A percentile compares a stretch with the other conserved stretches of the same genome.
phyloP scores from a whole-genome alignment of 306 rosid species.

The Medicago lupulina region DNA sequence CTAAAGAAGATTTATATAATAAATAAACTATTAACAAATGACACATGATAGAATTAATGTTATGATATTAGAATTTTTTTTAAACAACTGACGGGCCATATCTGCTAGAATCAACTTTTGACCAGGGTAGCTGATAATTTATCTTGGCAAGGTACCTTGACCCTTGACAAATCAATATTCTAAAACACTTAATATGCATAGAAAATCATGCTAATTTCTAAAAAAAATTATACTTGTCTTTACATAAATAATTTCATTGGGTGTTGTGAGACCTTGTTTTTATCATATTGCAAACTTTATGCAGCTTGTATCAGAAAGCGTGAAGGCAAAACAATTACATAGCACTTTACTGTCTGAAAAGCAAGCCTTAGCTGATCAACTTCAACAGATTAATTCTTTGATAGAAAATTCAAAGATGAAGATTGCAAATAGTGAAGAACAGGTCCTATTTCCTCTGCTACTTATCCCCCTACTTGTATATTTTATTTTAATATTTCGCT shows the following conservation, averaged over 20 bases:
- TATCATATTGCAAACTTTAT: constrained; percentile 43
- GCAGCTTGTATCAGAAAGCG: constrained; percentile 98
- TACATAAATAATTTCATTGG: constrained; percentile 29
- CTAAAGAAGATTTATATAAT: no score
- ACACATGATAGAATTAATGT: no score
- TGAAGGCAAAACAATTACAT: constrained; percentile 84
- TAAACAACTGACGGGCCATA: constrained; percentile 6
- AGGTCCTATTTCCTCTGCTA: constrained; percentile 54
- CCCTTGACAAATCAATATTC: constrained; percentile 7
- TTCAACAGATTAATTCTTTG: constrained; percentile 67
- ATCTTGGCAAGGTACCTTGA: constrained; percentile 7
- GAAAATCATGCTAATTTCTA: constrained; percentile 20
- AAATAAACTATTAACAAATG: no score
- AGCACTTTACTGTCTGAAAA: constrained; percentile 68
- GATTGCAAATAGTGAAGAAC: constrained; percentile 69
- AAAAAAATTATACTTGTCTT: constrained; percentile 14
- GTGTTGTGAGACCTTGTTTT: constrained; percentile 15
- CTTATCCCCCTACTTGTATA: background rate
- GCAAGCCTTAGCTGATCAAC: constrained; percentile 79
- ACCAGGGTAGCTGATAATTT: constrained; percentile 1
- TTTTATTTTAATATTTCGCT: constrained; percentile 1
- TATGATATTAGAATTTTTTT: no score
- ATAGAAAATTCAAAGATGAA: constrained; percentile 63
- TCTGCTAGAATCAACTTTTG: constrained; percentile 7
- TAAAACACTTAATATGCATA: constrained; percentile 17